A percentile compares a stretch with the other conserved stretches of the same genome.
phyloP scores from a whole-genome alignment of 139 green algal species.

The Tetraselmis striata region DNA sequence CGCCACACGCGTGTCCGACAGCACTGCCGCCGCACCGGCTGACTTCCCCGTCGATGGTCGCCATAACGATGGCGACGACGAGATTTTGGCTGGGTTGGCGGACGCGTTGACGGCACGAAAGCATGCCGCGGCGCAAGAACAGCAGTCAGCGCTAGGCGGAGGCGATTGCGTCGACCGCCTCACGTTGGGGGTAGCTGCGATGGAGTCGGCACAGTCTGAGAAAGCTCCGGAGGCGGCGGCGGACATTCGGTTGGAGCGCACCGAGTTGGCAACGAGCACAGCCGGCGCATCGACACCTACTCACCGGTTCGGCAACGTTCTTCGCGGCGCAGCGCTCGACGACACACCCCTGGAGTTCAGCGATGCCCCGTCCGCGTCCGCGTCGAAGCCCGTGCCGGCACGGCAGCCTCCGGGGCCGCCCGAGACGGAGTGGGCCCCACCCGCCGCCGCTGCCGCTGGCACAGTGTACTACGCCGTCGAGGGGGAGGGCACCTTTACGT shows the following conservation, averaged over 20 bases:
- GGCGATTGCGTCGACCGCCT: too few species aligned
- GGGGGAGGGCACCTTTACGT: neutral
- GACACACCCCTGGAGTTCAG: neutral
- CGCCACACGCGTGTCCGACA: neutral
- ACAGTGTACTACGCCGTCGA: neutral
- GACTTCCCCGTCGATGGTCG: too few species aligned
- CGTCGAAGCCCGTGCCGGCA: neutral
- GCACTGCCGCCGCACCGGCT: too few species aligned
- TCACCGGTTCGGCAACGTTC: neutral
- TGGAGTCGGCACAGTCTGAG: too few species aligned
- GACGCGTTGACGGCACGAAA: neutral
- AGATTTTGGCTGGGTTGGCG: neutral
- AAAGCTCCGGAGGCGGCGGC: neutral
- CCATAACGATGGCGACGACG: neutral
- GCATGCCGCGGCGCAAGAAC: neutral
- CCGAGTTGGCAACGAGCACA: neutral
- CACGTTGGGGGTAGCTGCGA: too few species aligned
- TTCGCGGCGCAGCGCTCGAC: neutral
- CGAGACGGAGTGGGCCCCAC: neutral
- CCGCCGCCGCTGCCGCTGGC: neutral
- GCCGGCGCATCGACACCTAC: neutral
- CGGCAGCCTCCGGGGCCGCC: too few species aligned
- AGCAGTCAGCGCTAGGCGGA: neutral
- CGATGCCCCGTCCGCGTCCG: neutral
- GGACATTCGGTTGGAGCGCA: neutral